Evolutionary conservation across 306 rosid genomes (phyloP), one percentile per base, ranked within the genome.

Genomic region (Canavalia ensiformis): DNA sequence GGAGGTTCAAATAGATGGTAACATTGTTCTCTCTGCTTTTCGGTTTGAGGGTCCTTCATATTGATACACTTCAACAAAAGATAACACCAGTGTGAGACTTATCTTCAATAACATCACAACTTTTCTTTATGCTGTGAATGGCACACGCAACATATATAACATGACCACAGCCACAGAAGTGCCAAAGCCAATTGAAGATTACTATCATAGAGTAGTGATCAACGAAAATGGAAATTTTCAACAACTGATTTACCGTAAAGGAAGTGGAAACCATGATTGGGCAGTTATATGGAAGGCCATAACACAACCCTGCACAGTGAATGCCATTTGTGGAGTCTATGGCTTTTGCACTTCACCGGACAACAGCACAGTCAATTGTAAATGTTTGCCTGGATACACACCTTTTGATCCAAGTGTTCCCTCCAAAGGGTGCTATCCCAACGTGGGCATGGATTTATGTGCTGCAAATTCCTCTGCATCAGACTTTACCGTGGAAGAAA

Each of bases 381-480:
- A 11, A 7, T 87, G 87, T 37, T 82, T 87, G 71, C 84, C 85
- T 7, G 90, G 90, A 1, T 82, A 75, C 72, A 42, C 37, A 30
- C 81, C 76, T 0, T 77, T 56, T 1, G 85, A 87, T 79, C 85
- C 87, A 63, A 28, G 8, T 69, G 63, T 3, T 33, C 86, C 88
- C 33, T 84, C 83, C 42, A 87, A 79, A 79, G 90, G 90, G 6
- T 84, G 90, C 58, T 79, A 84, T 41, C 86, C 84, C 4, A 9
- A 47, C 3, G 7, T 64, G 58, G 79, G 4, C 7, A 29, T 41
- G 83, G 83, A 87, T 52, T 87, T 84, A 30, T 87, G 90, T 71
- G 44, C 79, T 25, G 0, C 63, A 52, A 55, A 75, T 84, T 69
- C 85, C 10, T 56, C 85, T n/a, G 29, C 72, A 34, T 34, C 51